Base-by-base conservation (phyloP, 192 early-diverging fungal genomes). In the Podila verticillata region DNA sequence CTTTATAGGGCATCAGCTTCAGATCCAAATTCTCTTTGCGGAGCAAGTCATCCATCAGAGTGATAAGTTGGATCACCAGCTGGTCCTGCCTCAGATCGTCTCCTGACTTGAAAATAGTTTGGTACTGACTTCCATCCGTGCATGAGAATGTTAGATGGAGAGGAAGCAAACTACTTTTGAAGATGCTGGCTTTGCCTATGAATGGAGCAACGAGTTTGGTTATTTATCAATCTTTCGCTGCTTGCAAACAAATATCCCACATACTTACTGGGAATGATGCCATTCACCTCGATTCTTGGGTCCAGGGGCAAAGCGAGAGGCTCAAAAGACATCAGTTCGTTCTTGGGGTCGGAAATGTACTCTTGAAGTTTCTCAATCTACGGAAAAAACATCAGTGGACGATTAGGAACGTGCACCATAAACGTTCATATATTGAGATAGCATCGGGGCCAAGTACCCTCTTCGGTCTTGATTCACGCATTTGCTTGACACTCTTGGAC, bases 61-160 rank as follows among this genome's bases (percentile, higher is more conserved):
- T 96, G 49, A 99, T 96, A 57, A 99, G 92, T 79, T 99, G 98
- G 54, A 99, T 94, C 2, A 97, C 96, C 28, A 99, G 87, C 82
- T 99, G 98, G 85, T 99, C 98, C 87, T 99, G 98, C 49, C 97
- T 86, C 74, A 96, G 86, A 71, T 99, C 98, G 74, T 99, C 98
- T 9, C 98, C 98, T 0, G 93, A 92, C 84, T 99, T 99, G 89
- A 98, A 99, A 17, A 99, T 99, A 3, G 96, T 72, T 82, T 93
- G 94, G 69, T 99, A 99, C 79, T 96, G 92, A 19, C 80, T 85
- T n/a, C 93, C 95, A 82, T 97, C 96, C 7, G 84, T 64, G 48
- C 93, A 94, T 7, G 88, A 83, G 73, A 99, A 99, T 49, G 90
- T 93, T 7, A 99, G 83, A 29, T 91, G 87, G 61, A 99, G 85